phyloP scores from a whole-genome alignment of 2,329 filamentous ascomycete genomes.

The Aureobasidium lini region DNA sequence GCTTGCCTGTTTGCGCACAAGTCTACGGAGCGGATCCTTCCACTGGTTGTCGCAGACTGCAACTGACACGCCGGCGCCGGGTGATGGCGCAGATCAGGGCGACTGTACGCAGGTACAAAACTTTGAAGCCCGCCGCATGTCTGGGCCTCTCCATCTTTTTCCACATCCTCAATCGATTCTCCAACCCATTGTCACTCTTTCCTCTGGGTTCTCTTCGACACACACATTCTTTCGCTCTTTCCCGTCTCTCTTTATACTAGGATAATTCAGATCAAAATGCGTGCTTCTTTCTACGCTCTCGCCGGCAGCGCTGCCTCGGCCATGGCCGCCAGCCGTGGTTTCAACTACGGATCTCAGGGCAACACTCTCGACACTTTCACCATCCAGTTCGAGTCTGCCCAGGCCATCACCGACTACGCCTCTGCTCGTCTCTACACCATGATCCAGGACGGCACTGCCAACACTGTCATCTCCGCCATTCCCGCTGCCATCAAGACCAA shows the following conservation, averaged over 20 bases:
- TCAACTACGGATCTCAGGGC: conserved; percentile 60
- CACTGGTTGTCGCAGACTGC: conserved; percentile 7
- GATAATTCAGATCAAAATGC: conserved; percentile 3
- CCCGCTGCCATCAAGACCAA: conserved; percentile 75
- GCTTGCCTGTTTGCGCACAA: neutral
- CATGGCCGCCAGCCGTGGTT: conserved; percentile 46
- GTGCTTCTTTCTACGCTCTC: conserved; percentile 18
- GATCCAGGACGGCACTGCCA: conserved; percentile 60
- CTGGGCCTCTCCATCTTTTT: neutral
- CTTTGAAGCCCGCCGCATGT: neutral
- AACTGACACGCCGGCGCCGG: conserved; percentile 11
- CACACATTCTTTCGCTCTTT: conserved; percentile 2
- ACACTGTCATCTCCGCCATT: conserved; percentile 60
- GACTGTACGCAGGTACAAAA: conserved; percentile 13
- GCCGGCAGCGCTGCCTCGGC: conserved; percentile 35
- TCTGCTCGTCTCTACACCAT: conserved; percentile 68
- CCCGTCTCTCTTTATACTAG: neutral
- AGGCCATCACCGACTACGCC: conserved; percentile 57
- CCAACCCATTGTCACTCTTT: conserved; percentile 12
- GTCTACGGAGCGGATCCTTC: conserved; percentile 4
- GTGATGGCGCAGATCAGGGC: conserved; percentile 8
- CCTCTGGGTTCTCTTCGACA: neutral
- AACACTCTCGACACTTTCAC: conserved; percentile 24
- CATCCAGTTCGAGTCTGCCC: conserved; percentile 57
- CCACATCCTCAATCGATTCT: neutral